A percentile compares a stretch with the other conserved stretches of the same genome.
Conservation (phyloP, 2,329 filamentous ascomycete species). For the Trichoderma lentiforme region DNA sequence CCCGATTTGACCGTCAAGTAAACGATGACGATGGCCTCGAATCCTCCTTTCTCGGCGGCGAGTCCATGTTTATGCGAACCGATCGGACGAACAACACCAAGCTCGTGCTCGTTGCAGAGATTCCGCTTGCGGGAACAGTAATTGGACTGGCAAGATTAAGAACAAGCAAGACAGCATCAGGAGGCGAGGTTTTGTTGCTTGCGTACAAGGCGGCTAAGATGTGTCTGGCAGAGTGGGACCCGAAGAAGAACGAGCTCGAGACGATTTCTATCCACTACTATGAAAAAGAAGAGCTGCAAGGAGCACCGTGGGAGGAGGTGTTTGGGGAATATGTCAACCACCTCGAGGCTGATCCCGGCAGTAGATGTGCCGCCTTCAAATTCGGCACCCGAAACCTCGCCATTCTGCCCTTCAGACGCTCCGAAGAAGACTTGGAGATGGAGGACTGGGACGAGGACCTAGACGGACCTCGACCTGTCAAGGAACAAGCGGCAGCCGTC, state of each 20-base stretch:
- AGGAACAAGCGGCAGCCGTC: slow-evolving; percentile 37
- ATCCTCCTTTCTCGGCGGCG: slow-evolving; percentile 62
- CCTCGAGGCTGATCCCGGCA: slow-evolving; percentile 83
- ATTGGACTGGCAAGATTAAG: slow-evolving; percentile 79
- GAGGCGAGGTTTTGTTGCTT: slow-evolving; percentile 78
- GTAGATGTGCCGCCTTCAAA: slow-evolving; percentile 89
- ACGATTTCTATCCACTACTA: slow-evolving; percentile 98
- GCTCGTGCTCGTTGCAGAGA: slow-evolving; percentile 81
- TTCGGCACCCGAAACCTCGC: slow-evolving; percentile 87
- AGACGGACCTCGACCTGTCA: slow-evolving; percentile 62
- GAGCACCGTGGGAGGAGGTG: slow-evolving; percentile 76
- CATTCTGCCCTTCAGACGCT: slow-evolving; percentile 86
- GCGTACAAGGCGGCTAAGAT: slow-evolving; percentile 90
- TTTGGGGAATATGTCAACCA: slow-evolving; percentile 75
- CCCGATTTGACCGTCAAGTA: slow-evolving; percentile 50
- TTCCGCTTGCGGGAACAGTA: slow-evolving; percentile 77
- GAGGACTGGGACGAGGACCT: slow-evolving; percentile 85
- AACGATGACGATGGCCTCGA: slow-evolving; percentile 63
- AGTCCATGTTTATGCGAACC: slow-evolving; percentile 58
- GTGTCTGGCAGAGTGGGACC: slow-evolving; percentile 91
- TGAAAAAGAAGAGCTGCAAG: slow-evolving; percentile 84
- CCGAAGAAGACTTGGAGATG: slow-evolving; percentile 84
- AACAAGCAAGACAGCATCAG: slow-evolving; percentile 67
- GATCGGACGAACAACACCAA: slow-evolving; percentile 68
- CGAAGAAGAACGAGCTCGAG: slow-evolving; percentile 70